phyloP scores from a whole-genome alignment of 352 stramenopile species.

The Globisporangium alternatum region DNA sequence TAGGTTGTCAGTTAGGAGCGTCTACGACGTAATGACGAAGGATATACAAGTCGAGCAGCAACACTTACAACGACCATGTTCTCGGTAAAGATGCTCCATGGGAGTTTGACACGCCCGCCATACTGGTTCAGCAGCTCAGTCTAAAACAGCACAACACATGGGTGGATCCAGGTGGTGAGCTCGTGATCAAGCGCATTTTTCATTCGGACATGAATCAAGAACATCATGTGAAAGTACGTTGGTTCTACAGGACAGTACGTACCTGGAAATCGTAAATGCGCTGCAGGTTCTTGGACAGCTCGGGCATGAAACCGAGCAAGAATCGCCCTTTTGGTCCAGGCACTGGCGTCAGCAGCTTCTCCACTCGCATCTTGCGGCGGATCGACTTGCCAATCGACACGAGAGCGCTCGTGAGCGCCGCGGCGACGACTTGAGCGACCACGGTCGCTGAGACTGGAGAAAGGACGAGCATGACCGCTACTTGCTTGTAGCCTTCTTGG shows the following conservation, averaged over 20 bases:
- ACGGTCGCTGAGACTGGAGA: neutral
- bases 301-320: slow-evolving; percentile 11
- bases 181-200: neutral
- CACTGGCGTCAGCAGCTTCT: slow-evolving; percentile 7
- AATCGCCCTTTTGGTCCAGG: slow-evolving; percentile 10
- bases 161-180: neutral
- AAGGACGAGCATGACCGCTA: neutral
- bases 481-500: no score
- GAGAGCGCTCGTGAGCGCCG: neutral
- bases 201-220: neutral
- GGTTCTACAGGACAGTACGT: neutral
- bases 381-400: neutral
- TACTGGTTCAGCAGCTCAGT: slow-evolving; percentile 37
- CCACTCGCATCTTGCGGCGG: slow-evolving; percentile 12
- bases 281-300: slow-evolving; percentile 9
- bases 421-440: neutral
- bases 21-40: no score
- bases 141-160: slow-evolving; percentile 4
- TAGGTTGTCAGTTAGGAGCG: no score
- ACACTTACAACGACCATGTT: neutral
- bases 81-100: slow-evolving; percentile 45
- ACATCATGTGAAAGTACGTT: no score
- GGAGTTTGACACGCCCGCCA: slow-evolving; percentile 54
- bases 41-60: neutral
- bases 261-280: slow-evolving; percentile 18